Percentiles rank a stretch among this genome's conserved stretches.
Evolutionary conservation across 352 stramenopile genomes (phyloP).

Genomic region (Aphanomyces euteiches): DNA sequence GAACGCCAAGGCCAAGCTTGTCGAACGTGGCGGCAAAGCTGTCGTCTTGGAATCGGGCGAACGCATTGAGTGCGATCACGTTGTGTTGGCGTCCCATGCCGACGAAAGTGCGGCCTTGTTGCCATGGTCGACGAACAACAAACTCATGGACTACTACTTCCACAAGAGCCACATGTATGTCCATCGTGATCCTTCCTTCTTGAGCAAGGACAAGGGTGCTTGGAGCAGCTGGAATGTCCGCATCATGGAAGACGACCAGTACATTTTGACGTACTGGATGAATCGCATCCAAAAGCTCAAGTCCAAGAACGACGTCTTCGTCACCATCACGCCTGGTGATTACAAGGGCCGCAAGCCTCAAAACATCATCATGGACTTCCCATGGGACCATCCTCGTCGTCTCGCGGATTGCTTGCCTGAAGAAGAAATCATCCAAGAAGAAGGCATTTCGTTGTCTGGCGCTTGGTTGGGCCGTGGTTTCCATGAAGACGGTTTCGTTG

Average conservation of each 20-base stretch:
- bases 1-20: slow-evolving; percentile 56
- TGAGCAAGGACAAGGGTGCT: slow-evolving; percentile 68
- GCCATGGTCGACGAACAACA: slow-evolving; percentile 60
- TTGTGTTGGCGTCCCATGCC: slow-evolving; percentile 77
- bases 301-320: slow-evolving; percentile 81
- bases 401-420: slow-evolving; percentile 81
- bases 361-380: slow-evolving; percentile 67
- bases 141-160: slow-evolving; percentile 75
- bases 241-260: slow-evolving; percentile 79
- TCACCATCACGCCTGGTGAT: slow-evolving; percentile 79
- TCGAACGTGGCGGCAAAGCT: slow-evolving; percentile 75
- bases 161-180: slow-evolving; percentile 88
- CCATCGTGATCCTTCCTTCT: slow-evolving; percentile 69
- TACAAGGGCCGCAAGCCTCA: slow-evolving; percentile 61
- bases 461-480: slow-evolving; percentile 79
- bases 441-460: slow-evolving; percentile 77
- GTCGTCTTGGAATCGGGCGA: slow-evolving; percentile 68
- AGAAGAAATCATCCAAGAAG: slow-evolving; percentile 81
- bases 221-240: slow-evolving; percentile 85
- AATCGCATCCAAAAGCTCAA: slow-evolving; percentile 85
- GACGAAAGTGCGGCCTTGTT: slow-evolving; percentile 75
- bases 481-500: slow-evolving; percentile 84
- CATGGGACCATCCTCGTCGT: slow-evolving; percentile 79
- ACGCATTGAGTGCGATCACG: slow-evolving; percentile 77
- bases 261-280: slow-evolving; percentile 88